Evolutionary conservation across 441 rosid species (phyloP).

Genomic region (Codiaeum variegatum): DNA sequence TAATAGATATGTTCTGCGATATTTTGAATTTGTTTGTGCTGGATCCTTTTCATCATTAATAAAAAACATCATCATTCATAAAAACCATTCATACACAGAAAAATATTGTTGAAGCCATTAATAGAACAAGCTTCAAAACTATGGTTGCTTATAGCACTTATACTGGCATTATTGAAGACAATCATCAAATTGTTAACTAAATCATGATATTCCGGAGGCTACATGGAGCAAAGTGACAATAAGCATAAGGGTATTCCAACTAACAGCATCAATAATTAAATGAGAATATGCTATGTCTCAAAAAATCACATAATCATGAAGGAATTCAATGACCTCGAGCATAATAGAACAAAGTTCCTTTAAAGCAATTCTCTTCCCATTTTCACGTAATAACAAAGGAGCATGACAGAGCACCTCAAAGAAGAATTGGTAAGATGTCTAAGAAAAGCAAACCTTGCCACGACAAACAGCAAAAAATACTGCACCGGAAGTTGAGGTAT

Average conservation of each 20-base stretch:
- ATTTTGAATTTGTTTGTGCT: background rate
- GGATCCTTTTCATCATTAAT: background rate
- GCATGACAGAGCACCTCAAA: conserved; percentile 13
- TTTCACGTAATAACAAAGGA: background rate
- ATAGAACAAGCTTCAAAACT: background rate
- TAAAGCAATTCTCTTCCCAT: background rate
- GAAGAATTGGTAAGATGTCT: conserved; percentile 13
- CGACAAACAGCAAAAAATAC: conserved; percentile 97
- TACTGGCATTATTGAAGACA: background rate
- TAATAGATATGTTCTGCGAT: background rate
- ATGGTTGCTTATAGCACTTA: background rate
- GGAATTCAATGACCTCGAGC: background rate
- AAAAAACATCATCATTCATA: background rate
- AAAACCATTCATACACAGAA: background rate
- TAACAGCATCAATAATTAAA: background rate
- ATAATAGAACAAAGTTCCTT: background rate
- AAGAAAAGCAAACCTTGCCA: conserved; percentile 69
- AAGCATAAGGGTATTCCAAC: background rate
- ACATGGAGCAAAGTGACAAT: conserved; percentile 1
- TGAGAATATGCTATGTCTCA: background rate
- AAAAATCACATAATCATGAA: background rate
- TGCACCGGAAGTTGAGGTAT: conserved; percentile 71
- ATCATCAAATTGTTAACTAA: background rate
- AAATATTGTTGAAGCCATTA: background rate
- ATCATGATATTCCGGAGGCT: conserved; percentile 4